Evolutionary conservation across 2,329 filamentous ascomycete species (phyloP).

Genomic region (Escovopsis sp.): DNA sequence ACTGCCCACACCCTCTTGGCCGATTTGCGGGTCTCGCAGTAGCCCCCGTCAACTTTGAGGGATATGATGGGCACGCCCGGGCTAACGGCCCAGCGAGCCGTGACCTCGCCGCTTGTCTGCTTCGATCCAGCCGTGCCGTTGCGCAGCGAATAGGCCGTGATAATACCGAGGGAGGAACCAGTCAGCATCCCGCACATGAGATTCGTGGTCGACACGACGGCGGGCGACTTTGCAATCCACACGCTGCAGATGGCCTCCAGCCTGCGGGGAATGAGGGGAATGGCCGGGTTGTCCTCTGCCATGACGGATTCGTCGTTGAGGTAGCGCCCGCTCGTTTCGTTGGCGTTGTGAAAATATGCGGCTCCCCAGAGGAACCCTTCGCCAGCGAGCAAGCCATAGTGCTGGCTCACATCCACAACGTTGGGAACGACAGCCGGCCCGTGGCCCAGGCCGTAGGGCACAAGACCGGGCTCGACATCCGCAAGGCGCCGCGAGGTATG

Average conservation of each 20-base stretch:
- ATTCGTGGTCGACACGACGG: conserved; percentile 56
- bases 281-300: conserved; percentile 47
- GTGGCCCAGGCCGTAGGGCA: conserved; percentile 63
- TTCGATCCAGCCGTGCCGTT: conserved; percentile 41
- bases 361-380: conserved; percentile 77
- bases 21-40: conserved; percentile 54
- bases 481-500: conserved; percentile 63
- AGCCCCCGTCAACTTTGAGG: conserved; percentile 71
- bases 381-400: conserved; percentile 69
- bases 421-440: conserved; percentile 71
- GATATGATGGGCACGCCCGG: conserved; percentile 85
- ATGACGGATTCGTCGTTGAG: conserved; percentile 47
- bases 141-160: conserved; percentile 70
- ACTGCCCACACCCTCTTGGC: conserved; percentile 75
- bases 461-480: conserved; percentile 58
- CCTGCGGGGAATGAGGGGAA: conserved; percentile 59
- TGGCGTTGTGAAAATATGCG: conserved; percentile 58
- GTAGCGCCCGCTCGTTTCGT: conserved; percentile 65
- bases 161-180: conserved; percentile 69
- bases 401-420: conserved; percentile 79
- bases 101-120: conserved; percentile 61
- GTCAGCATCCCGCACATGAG: conserved; percentile 70
- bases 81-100: conserved; percentile 77
- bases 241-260: conserved; percentile 61
- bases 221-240: conserved; percentile 77